A percentile compares a stretch with the other conserved stretches of the same genome.
These are phyloP conservation scores for Brassica cretica DNA, from an alignment of 345 rosid genomes.

Conservation along the genomic window DNA sequence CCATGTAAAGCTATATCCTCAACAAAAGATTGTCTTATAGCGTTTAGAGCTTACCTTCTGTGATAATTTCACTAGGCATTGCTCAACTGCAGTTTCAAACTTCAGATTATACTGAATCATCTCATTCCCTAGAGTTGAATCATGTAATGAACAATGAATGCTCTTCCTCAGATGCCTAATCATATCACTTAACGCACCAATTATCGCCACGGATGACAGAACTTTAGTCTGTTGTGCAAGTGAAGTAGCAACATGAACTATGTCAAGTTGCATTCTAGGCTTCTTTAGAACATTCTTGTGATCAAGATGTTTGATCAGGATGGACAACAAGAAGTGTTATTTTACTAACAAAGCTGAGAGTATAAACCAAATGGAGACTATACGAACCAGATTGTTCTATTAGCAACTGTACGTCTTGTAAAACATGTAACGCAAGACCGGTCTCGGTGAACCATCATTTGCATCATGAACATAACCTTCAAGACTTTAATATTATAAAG, in stretches of 20 bases:
- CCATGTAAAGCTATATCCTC: too few relatives aligned
- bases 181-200: conserved; percentile 76
- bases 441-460: conserved; percentile 49
- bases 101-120: conserved; percentile 59
- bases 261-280: conserved; percentile 68
- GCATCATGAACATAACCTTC: too few relatives aligned
- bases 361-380: conserved; percentile 15
- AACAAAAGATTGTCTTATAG: too few relatives aligned
- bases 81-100: conserved; percentile 61
- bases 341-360: not conserved
- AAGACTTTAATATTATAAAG: too few relatives aligned
- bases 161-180: conserved; percentile 75
- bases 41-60: conserved; percentile 43
- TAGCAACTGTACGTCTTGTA: conserved; percentile 57
- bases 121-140: conserved; percentile 60
- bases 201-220: conserved; percentile 57
- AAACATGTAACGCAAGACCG: conserved; percentile 62
- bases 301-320: conserved; percentile 71
- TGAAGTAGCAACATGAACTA: conserved; percentile 55
- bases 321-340: conserved; percentile 57
- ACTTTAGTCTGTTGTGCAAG: conserved; percentile 59
- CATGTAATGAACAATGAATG: conserved; percentile 69
- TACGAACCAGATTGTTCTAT: conserved; percentile 65
- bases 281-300: conserved; percentile 68
- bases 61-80: conserved; percentile 64